Evolutionary conservation across 2,329 filamentous ascomycete genomes (phyloP), one percentile per base, ranked within the genome.

Genomic region (Ophiostoma sp.): DNA sequence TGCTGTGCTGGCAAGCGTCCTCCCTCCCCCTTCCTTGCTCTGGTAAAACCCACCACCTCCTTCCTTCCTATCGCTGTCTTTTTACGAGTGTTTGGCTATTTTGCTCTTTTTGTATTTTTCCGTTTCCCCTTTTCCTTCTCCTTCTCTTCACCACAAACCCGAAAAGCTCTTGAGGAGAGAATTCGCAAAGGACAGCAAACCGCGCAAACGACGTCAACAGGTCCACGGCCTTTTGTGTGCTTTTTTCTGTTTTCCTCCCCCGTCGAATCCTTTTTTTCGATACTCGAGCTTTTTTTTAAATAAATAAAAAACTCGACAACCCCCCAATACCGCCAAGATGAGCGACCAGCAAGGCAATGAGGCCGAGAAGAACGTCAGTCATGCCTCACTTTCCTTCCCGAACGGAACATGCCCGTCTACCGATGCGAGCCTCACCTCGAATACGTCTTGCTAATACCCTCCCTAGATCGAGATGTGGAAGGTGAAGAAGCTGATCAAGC

Each of bases 401-500:
- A 22, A 12, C 63, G 71, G 63, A 39, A 39, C 25, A 31, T n/a
- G 8, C 45, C 73, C 69, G 75, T 63, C 31, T 70, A n/a, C 15
- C 57, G 9, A 11, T 33, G 11, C 22, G 39, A 48, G 36, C n/a
- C 19, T 66, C 61, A 17, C 61, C n/a, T 8, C 36, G n/a, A 28
- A 45, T 66, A 17, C 25, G 28, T 31, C 22, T 52, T 52, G 63
- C 74, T 75, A 66, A 66, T 25, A 75, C 68, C 68, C 31, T 48
- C 64, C 63, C 78, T 78, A 90, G 88, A 92, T 92, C 80, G 90
- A 92, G 85, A 92, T 91, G 86, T 95, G 92, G 93, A 98, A 99
- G 92, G 95, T 99, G 82, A 99, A 99, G 90, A 99, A 99, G 88
- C 88, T 99, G 82, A 97, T 99, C 86, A 99, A 98, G 87, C 93